Conservation (phyloP, 805 yeast genomes). For the Teunomyces lycoperdinae region DNA sequence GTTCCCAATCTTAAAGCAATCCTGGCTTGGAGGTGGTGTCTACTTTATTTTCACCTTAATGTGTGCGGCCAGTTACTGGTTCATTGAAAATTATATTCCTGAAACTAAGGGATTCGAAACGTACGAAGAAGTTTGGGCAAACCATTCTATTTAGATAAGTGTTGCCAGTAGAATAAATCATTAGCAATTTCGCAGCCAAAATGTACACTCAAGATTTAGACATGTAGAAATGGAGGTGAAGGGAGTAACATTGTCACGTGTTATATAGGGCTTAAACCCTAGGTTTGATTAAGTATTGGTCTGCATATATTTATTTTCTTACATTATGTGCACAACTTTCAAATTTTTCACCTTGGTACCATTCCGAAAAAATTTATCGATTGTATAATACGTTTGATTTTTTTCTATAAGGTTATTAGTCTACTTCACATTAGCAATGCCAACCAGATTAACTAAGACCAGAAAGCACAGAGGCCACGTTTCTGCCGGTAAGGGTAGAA, state of each 20-base stretch:
- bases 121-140: constrained; percentile 68
- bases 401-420: constrained; percentile 5
- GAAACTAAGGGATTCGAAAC: constrained; percentile 69
- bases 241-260: background rate
- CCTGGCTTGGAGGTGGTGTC: constrained; percentile 69
- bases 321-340: background rate
- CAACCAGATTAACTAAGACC: constrained; percentile 98
- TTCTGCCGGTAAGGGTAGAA: constrained; percentile 99
- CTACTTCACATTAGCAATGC: constrained; percentile 56
- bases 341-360: constrained; percentile 6
- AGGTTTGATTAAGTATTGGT: background rate
- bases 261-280: background rate
- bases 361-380: constrained; percentile 5
- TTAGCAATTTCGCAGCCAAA: background rate
- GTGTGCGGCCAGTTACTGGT: constrained; percentile 49
- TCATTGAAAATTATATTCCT: constrained; percentile 54
- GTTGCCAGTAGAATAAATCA: background rate
- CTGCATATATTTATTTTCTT: background rate
- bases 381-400: constrained; percentile 3
- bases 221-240: no score
- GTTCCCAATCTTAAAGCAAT: constrained; percentile 69
- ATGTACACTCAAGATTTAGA: no score
- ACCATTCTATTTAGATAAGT: background rate
- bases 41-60: constrained; percentile 68
- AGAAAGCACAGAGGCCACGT: constrained; percentile 99